phyloP scores from a whole-genome alignment of 1,139 yeast species.

The Hemisphaericaspora xylofermentans region DNA sequence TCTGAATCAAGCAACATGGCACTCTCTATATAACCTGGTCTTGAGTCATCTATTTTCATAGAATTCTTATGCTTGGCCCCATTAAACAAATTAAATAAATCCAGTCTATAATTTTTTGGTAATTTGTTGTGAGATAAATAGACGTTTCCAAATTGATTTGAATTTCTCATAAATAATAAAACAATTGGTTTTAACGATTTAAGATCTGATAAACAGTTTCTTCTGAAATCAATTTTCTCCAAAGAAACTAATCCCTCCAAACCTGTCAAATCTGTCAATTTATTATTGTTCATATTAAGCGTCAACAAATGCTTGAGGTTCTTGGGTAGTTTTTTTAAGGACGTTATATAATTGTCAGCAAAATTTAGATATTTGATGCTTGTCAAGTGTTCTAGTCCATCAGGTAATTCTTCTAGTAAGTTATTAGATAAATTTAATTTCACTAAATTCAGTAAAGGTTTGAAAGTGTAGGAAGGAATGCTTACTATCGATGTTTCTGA shows the following conservation, averaged over 20 bases:
- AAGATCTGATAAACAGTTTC: slow-evolving; percentile 42
- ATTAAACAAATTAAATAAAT: slow-evolving; percentile 52
- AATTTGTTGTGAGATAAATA: slow-evolving; percentile 46
- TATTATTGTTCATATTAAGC: slow-evolving; percentile 56
- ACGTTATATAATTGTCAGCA: slow-evolving; percentile 52
- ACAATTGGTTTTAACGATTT: slow-evolving; percentile 36
- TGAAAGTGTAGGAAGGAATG: slow-evolving; percentile 47
- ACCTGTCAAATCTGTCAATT: slow-evolving; percentile 44
- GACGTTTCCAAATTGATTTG: slow-evolving; percentile 31
- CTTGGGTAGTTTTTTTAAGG: slow-evolving; percentile 39
- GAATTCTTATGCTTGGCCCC: slow-evolving; percentile 51
- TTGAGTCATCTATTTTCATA: slow-evolving; percentile 57
- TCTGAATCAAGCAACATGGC: slow-evolving; percentile 53
- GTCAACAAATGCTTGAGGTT: slow-evolving; percentile 45
- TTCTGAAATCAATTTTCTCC: slow-evolving; percentile 58
- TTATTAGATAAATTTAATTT: slow-evolving; percentile 61
- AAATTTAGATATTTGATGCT: slow-evolving; percentile 56
- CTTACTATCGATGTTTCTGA: slow-evolving; percentile 52
- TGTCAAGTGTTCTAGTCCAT: slow-evolving; percentile 48
- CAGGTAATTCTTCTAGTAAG: slow-evolving; percentile 49
- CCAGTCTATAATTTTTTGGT: slow-evolving; percentile 51
- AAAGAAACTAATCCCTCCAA: slow-evolving; percentile 45
- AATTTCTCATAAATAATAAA: slow-evolving; percentile 33
- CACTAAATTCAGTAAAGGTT: slow-evolving; percentile 49
- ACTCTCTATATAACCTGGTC: slow-evolving; percentile 65